A percentile compares a stretch with the other conserved stretches of the same genome.
Evolutionary conservation across 1,284 basidiomycete species (phyloP).

Genomic region (Puccinia brachypodii): DNA sequence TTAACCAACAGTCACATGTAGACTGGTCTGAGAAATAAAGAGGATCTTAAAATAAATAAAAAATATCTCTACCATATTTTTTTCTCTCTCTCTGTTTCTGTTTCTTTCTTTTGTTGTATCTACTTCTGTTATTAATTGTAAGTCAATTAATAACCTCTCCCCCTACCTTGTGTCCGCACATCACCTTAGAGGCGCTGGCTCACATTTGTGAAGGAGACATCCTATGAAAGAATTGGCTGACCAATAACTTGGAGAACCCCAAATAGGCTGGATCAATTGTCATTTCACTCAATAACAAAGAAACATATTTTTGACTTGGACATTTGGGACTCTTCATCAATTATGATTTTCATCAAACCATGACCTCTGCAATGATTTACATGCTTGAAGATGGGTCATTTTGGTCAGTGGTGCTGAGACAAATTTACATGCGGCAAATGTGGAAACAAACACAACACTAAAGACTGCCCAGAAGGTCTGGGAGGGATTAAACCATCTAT

Average conservation of each 20-base stretch:
- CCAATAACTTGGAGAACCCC: not conserved
- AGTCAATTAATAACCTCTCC: too few species aligned
- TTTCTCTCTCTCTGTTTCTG: too few species aligned
- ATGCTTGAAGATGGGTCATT: not conserved
- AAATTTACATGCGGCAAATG: not conserved
- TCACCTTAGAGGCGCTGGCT: too few species aligned
- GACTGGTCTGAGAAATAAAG: too few species aligned
- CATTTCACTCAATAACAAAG: not conserved
- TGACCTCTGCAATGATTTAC: not conserved
- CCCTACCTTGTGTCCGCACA: too few species aligned
- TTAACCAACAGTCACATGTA: too few species aligned
- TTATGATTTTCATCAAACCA: not conserved
- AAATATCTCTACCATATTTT: too few species aligned
- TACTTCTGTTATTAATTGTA: too few species aligned
- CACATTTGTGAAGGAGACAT: not conserved
- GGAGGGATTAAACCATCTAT: too few species aligned
- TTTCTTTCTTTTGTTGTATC: too few species aligned
- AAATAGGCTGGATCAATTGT: not conserved
- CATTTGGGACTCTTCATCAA: not conserved
- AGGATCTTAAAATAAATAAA: too few species aligned
- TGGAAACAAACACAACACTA: not conserved
- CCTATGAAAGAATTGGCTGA: not conserved
- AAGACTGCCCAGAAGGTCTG: not conserved
- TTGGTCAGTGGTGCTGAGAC: not conserved
- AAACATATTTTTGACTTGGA: not conserved